Evolutionary conservation across 2,329 filamentous ascomycete species (phyloP).

Genomic region (Paraphoma chrysanthemicola): DNA sequence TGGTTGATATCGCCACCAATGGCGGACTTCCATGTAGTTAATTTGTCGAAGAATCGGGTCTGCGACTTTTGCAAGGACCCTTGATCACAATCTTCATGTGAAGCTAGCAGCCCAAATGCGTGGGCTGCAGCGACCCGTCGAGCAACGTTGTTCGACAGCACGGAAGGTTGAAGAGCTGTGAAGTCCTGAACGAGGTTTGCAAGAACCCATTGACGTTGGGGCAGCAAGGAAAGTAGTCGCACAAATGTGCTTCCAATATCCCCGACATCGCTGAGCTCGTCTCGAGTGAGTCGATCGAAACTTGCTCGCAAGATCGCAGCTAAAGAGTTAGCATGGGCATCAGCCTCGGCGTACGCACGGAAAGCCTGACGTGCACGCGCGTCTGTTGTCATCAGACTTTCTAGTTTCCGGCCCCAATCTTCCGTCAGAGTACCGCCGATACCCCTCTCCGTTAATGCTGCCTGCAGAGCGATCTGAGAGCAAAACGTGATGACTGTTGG

Average conservation of each 20-base stretch:
- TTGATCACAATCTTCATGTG: slow-evolving; percentile 61
- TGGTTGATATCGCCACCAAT: slow-evolving; percentile 66
- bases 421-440: slow-evolving; percentile 67
- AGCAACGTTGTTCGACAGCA: slow-evolving; percentile 75
- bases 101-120: slow-evolving; percentile 77
- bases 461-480: slow-evolving; percentile 65
- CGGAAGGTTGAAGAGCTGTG: slow-evolving; percentile 63
- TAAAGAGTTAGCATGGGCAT: slow-evolving; percentile 45
- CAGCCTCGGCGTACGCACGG: slow-evolving; percentile 54
- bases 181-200: slow-evolving; percentile 42
- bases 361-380: slow-evolving; percentile 68
- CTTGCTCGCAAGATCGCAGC: slow-evolving; percentile 52
- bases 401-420: slow-evolving; percentile 84
- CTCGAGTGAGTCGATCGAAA: slow-evolving; percentile 53
- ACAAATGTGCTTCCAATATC: slow-evolving; percentile 60
- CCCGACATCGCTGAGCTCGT: slow-evolving; percentile 50
- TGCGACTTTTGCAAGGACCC: slow-evolving; percentile 54
- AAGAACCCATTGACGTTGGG: slow-evolving; percentile 53
- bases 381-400: slow-evolving; percentile 74
- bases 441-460: slow-evolving; percentile 58
- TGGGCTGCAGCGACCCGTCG: slow-evolving; percentile 72
- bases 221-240: slow-evolving; percentile 61
- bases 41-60: slow-evolving; percentile 54
- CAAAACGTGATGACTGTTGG: slow-evolving; percentile 74
- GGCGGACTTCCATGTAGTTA: slow-evolving; percentile 63